Evolutionary conservation across 768 basidiomycete species (phyloP).

Genomic region (Podaxis mareebaensis): DNA sequence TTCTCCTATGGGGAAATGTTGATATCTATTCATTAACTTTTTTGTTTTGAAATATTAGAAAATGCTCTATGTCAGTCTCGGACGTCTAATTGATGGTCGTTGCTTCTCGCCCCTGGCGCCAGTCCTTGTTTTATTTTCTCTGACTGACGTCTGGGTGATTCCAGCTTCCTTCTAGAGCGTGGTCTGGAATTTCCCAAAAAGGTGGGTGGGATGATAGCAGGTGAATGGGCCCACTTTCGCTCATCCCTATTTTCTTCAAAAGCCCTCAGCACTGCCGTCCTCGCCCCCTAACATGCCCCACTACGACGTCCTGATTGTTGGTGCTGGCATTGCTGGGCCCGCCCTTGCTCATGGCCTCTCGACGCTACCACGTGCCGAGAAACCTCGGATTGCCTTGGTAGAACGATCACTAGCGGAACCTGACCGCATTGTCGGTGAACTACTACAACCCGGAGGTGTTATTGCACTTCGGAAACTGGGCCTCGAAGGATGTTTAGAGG

Average conservation of each 20-base stretch:
- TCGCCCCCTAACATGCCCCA: constrained; percentile 8
- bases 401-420: constrained; percentile 93
- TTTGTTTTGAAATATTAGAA: not conserved
- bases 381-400: constrained; percentile 78
- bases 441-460: constrained; percentile 92
- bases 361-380: constrained; percentile 48
- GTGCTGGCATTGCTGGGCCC: constrained; percentile 88
- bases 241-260: not conserved
- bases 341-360: constrained; percentile 87
- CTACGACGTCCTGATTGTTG: constrained; percentile 87
- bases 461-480: constrained; percentile 76
- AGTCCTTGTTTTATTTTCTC: not conserved
- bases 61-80: not conserved
- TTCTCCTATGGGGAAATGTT: constrained; percentile 29
- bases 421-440: constrained; percentile 96
- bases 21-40: not conserved
- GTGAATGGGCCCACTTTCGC: constrained; percentile 12
- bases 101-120: not conserved
- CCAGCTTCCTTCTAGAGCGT: not conserved
- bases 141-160: not conserved
- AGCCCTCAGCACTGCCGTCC: not conserved
- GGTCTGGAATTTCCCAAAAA: constrained; percentile 10
- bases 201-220: not conserved
- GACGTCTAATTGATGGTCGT: not conserved
- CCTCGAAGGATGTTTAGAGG: constrained; percentile 71